A percentile compares a stretch with the other conserved stretches of the same genome.
These are phyloP conservation scores for Ustilago trichophora DNA, from an alignment of 1,284 basidiomycete species.

Conservation along the genomic window DNA sequence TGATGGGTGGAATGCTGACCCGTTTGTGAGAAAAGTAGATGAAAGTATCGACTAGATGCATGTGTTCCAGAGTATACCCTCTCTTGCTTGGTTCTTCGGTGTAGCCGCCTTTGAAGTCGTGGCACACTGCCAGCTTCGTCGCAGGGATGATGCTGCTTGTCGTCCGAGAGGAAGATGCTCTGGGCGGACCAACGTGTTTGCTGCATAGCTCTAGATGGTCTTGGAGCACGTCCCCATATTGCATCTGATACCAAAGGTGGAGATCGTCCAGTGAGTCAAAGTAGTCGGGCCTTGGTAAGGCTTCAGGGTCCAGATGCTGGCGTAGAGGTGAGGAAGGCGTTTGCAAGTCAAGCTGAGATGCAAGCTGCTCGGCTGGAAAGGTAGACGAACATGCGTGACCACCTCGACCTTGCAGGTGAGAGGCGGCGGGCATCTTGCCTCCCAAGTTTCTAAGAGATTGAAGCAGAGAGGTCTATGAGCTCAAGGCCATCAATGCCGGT, in stretches of 20 bases:
- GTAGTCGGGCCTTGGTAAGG: constrained; percentile 30
- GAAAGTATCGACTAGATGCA: constrained; percentile 77
- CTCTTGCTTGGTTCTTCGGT: constrained; percentile 73
- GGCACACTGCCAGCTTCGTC: constrained; percentile 31
- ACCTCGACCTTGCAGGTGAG: not conserved
- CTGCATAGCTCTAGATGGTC: constrained; percentile 20
- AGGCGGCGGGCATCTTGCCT: constrained; percentile 13
- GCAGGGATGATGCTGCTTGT: not conserved
- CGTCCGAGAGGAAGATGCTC: not conserved
- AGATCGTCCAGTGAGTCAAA: constrained; percentile 38
- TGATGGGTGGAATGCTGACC: constrained; percentile 78
- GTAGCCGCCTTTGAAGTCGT: constrained; percentile 76
- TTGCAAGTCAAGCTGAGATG: constrained; percentile 21
- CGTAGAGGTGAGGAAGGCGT: constrained; percentile 20
- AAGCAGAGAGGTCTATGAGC: no score
- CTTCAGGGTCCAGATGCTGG: constrained; percentile 38
- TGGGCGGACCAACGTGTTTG: constrained; percentile 2
- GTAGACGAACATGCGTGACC: not conserved
- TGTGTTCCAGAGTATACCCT: constrained; percentile 84
- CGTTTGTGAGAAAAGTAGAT: constrained; percentile 86
- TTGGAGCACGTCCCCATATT: constrained; percentile 1
- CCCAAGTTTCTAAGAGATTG: no score
- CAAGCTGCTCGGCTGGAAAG: not conserved
- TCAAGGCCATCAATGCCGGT: no score
- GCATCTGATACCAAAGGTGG: constrained; percentile 35